Evolutionary conservation across 2,329 filamentous ascomycete genomes (phyloP).

Genomic region (Monosporascus sp.): DNA sequence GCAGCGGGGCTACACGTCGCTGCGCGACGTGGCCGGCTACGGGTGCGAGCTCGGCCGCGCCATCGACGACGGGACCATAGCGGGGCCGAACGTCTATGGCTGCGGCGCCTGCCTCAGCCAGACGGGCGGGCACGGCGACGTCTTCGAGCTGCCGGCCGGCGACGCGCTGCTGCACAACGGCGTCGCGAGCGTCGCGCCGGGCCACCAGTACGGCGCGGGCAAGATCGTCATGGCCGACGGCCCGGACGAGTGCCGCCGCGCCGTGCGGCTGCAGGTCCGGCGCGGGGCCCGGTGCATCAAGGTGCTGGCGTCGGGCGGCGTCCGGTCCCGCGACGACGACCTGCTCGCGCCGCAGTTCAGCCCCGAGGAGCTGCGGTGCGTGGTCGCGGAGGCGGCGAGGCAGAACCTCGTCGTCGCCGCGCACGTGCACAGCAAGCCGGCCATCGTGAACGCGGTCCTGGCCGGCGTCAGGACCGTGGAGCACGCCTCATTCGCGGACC

Average conservation of each 20-base stretch:
- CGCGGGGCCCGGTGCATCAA: constrained; percentile 37
- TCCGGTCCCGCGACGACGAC: constrained; percentile 34
- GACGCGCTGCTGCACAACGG: constrained; percentile 30
- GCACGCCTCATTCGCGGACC: constrained; percentile 35
- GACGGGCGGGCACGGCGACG: constrained; percentile 31
- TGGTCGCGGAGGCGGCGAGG: constrained; percentile 33
- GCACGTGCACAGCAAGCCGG: constrained; percentile 36
- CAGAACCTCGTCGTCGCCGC: constrained; percentile 33
- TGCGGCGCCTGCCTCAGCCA: constrained; percentile 29
- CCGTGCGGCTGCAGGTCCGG: constrained; percentile 34
- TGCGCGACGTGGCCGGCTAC: constrained; percentile 29
- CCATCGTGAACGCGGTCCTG: constrained; percentile 32
- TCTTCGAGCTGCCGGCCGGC: constrained; percentile 28
- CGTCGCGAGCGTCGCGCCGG: constrained; percentile 23
- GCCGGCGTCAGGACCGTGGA: constrained; percentile 35
- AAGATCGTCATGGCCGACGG: constrained; percentile 30
- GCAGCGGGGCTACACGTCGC: constrained; percentile 32
- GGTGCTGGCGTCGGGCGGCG: constrained; percentile 34
- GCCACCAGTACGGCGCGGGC: constrained; percentile 25
- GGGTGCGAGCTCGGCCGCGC: constrained; percentile 28
- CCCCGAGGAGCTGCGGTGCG: constrained; percentile 31
- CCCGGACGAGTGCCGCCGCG: constrained; percentile 35
- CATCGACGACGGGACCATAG: constrained; percentile 26
- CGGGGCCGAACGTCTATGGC: constrained; percentile 29
- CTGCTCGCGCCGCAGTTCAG: constrained; percentile 34